These are phyloP conservation scores for Cyclostephanos invisitatus DNA, from an alignment of 108 stramenopile species.

Conservation along the genomic window DNA sequence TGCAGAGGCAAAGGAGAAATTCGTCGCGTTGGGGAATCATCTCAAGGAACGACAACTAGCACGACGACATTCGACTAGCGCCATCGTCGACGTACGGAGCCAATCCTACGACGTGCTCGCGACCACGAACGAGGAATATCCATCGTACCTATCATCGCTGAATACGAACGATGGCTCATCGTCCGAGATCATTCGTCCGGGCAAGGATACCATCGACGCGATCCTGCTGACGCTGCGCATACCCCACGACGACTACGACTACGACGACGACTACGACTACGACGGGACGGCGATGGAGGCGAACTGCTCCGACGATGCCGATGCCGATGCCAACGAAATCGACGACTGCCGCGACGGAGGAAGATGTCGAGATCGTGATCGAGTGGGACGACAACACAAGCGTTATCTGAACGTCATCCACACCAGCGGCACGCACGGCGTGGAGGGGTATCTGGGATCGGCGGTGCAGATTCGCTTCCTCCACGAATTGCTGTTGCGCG, in stretches of 20 bases:
- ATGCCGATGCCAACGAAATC: not conserved
- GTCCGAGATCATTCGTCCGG: slow-evolving; percentile 22
- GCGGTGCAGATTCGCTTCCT: slow-evolving; percentile 76
- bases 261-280: not conserved
- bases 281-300: too few relatives aligned
- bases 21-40: slow-evolving; percentile 40
- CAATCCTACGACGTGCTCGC: slow-evolving; percentile 38
- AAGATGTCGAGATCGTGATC: too few relatives aligned
- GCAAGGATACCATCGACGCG: slow-evolving; percentile 43
- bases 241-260: not conserved
- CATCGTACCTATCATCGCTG: slow-evolving; percentile 12
- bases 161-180: not conserved
- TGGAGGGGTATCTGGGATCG: slow-evolving; percentile 83
- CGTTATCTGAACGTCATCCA: slow-evolving; percentile 55
- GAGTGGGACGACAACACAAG: not conserved
- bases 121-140: not conserved
- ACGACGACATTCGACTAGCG: not conserved
- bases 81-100: slow-evolving; percentile 31
- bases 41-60: slow-evolving; percentile 21
- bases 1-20: slow-evolving; percentile 45
- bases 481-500: slow-evolving; percentile 28
- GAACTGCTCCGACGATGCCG: too few relatives aligned
- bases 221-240: slow-evolving; percentile 26
- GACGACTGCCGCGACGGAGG: not conserved
- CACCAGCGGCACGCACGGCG: slow-evolving; percentile 75